A percentile compares a stretch with the other conserved stretches of the same genome.
phyloP scores from a whole-genome alignment of 331 rosid genomes.

The Rhamnella rubrinervis region DNA sequence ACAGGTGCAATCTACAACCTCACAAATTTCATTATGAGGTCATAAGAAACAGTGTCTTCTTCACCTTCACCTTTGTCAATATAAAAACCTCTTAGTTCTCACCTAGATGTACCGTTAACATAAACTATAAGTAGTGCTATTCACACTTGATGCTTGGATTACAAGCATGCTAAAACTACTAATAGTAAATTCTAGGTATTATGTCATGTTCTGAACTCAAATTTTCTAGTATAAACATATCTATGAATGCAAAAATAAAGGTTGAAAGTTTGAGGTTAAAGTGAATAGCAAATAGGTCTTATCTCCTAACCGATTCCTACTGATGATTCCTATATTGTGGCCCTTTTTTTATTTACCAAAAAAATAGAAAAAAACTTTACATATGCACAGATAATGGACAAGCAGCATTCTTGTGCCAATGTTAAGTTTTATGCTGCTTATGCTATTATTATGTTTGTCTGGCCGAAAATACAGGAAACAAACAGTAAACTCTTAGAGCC shows the following conservation, averaged over 20 bases:
- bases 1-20: constrained; percentile 46
- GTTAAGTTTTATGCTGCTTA: background rate
- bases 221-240: background rate
- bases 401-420: background rate
- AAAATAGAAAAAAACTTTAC: no score
- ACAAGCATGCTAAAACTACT: background rate
- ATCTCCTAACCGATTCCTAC: no score
- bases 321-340: no score
- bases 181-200: background rate
- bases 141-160: background rate
- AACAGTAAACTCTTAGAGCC: no score
- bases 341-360: no score
- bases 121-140: background rate
- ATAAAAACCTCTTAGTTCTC: background rate
- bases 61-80: background rate
- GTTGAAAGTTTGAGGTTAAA: no score
- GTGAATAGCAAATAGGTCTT: no score
- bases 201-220: background rate
- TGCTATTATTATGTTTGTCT: no score
- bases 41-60: constrained; percentile 11
- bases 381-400: background rate
- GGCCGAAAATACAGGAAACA: no score
- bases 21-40: constrained; percentile 10
- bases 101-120: background rate
- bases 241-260: no score